phyloP scores from a whole-genome alignment of 306 rosid genomes.

The Rosa persica region DNA sequence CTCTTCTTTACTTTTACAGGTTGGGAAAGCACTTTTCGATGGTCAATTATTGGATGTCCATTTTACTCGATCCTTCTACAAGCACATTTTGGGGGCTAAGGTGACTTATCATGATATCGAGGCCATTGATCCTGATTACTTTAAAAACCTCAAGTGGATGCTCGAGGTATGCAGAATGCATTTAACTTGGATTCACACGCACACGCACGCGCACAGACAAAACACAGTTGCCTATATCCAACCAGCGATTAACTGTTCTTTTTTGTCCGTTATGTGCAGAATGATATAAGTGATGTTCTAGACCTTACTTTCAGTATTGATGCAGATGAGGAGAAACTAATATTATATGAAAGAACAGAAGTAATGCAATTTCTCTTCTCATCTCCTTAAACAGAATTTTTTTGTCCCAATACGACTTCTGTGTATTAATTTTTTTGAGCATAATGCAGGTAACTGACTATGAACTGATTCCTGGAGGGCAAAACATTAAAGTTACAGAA shows the following conservation, averaged over 20 bases:
- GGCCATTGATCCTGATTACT: constrained; percentile 95
- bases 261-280: constrained; percentile 45
- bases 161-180: constrained; percentile 64
- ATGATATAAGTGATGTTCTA: constrained; percentile 75
- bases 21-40: constrained; percentile 93
- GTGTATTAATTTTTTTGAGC: constrained; percentile 19
- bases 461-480: constrained; percentile 93
- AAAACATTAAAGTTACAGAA: constrained; percentile 89
- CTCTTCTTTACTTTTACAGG: constrained; percentile 47
- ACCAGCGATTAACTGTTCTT: not conserved
- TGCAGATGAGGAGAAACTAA: constrained; percentile 95
- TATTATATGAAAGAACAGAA: constrained; percentile 82
- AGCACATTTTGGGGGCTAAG: constrained; percentile 84
- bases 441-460: constrained; percentile 83
- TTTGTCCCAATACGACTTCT: not conserved
- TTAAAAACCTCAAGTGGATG: constrained; percentile 89
- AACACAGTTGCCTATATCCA: not conserved
- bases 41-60: constrained; percentile 97
- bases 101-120: constrained; percentile 97
- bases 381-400: not conserved
- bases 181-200: not conserved
- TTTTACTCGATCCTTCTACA: constrained; percentile 95
- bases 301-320: constrained; percentile 97
- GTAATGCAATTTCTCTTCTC: constrained; percentile 37
- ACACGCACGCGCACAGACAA: no score